Evolutionary conservation across 371 early-diverging fungal genomes (phyloP).

Genomic region (Capillidium heterosporum): DNA sequence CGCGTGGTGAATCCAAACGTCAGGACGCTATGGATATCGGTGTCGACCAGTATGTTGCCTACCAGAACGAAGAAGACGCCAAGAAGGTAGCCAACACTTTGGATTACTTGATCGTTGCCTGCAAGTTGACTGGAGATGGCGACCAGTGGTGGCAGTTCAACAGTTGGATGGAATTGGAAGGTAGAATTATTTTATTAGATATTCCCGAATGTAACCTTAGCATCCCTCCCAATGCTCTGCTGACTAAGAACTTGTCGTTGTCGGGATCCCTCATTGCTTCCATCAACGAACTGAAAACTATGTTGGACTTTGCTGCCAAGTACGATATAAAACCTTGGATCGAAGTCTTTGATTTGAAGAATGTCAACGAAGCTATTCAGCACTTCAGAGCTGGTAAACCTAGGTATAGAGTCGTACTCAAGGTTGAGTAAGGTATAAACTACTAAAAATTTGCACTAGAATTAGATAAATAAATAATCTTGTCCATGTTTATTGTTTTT

Average conservation of each 20-base stretch:
- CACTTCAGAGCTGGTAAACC: neutral
- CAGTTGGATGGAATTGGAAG: constrained; percentile 25
- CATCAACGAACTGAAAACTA: constrained; percentile 26
- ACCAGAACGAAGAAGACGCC: constrained; percentile 14
- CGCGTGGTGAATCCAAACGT: constrained; percentile 28
- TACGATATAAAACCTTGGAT: constrained; percentile 44
- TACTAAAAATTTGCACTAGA: neutral
- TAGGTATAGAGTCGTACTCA: neutral
- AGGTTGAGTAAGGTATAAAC: neutral
- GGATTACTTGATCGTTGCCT: constrained; percentile 34
- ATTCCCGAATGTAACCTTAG: constrained; percentile 35
- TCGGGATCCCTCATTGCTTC: constrained; percentile 56
- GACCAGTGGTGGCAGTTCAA: constrained; percentile 27
- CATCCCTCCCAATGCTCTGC: constrained; percentile 19
- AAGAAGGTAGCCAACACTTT: constrained; percentile 10
- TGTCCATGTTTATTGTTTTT: neutral
- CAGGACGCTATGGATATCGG: constrained; percentile 49
- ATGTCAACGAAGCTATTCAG: constrained; percentile 25
- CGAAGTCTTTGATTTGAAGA: constrained; percentile 32
- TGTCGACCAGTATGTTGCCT: constrained; percentile 21
- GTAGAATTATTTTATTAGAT: constrained; percentile 40
- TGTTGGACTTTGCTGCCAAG: constrained; percentile 49
- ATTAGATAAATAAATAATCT: neutral
- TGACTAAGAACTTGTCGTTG: constrained; percentile 24
- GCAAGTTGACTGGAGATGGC: constrained; percentile 22